Evolutionary conservation across 352 stramenopile genomes (phyloP), one percentile per base, ranked within the genome.

Genomic region (Saprolegnia parasitica): DNA sequence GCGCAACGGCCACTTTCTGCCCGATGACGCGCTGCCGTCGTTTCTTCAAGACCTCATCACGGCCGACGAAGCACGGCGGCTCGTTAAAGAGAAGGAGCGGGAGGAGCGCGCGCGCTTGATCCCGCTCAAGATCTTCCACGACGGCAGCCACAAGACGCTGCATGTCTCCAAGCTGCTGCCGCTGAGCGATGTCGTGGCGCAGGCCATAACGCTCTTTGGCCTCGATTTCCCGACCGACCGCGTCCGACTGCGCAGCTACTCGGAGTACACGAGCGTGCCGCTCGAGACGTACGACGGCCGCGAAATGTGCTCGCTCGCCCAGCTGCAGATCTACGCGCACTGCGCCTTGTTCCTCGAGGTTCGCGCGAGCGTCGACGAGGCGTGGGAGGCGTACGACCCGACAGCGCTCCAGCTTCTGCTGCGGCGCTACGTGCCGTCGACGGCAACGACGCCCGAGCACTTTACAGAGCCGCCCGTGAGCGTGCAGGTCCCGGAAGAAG

Each of bases 41-140:
- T 91, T 88, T 71, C 76, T 93, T 21, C 78, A 86, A 58, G 76
- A 89, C 23, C 79, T 79, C 54, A 89, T 93, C 42, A 65, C 57
- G 5, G 81, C 81, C 9, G 86, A 93, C 55, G 86, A 93, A 71
- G 82, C 85, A 24, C 82, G 79, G 8, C 76, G 81, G 21, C 75
- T 71, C 8, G 75, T 72, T 4, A 74, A 84, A 67, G 84, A 91
- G 55, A 73, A 84, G 35, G 84, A 93, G 60, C 79, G 81, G 0
- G 64, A 87, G 24, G 86, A 93, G 67, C 81, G 88, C 73, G 75
- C 82, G 0, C 90, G 90, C 65, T 87, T 92, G 54, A 81, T 90
- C 42, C 77, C 86, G 64, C 63, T 93, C 24, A 89, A 90, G 56
- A 87, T 93, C 61, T 91, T 84, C 71, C 85, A 90, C 80, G 89